Evolutionary conservation across 768 basidiomycete species (phyloP).

Genomic region (Phlebiopsis flavidoalba): DNA sequence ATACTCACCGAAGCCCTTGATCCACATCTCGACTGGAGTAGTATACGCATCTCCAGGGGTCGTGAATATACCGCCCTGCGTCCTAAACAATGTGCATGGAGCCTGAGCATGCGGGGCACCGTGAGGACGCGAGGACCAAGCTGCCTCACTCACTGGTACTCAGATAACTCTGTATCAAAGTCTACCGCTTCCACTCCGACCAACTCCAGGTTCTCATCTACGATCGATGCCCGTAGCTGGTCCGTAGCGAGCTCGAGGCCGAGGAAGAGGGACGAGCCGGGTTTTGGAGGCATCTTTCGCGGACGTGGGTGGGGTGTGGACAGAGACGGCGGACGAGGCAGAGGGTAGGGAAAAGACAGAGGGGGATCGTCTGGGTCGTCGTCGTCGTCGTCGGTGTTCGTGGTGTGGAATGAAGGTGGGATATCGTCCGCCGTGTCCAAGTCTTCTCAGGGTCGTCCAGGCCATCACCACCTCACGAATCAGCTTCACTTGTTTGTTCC

Average conservation of each 20-base stretch:
- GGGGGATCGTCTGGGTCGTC: conserved; percentile 10
- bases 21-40: conserved; percentile 89
- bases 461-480: conserved; percentile 7
- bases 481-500: conserved; percentile 9
- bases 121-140: background rate
- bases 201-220: conserved; percentile 78
- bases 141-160: conserved; percentile 65
- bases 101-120: conserved; percentile 4
- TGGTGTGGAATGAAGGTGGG: conserved; percentile 16
- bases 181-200: conserved; percentile 80
- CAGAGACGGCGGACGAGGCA: conserved; percentile 4
- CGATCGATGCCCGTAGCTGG: conserved; percentile 76
- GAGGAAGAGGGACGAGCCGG: conserved; percentile 59
- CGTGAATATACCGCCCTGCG: conserved; percentile 82
- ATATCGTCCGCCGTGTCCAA: conserved; percentile 10
- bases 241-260: conserved; percentile 84
- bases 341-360: conserved; percentile 9
- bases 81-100: conserved; percentile 39
- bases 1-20: conserved; percentile 73
- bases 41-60: conserved; percentile 84
- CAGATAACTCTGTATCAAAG: conserved; percentile 74
- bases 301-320: background rate
- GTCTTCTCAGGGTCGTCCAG: conserved; percentile 8
- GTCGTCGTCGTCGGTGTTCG: conserved; percentile 15
- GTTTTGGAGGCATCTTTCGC: conserved; percentile 30